phyloP scores from a whole-genome alignment of 352 stramenopile genomes.

The Elongisporangium prolatum region DNA sequence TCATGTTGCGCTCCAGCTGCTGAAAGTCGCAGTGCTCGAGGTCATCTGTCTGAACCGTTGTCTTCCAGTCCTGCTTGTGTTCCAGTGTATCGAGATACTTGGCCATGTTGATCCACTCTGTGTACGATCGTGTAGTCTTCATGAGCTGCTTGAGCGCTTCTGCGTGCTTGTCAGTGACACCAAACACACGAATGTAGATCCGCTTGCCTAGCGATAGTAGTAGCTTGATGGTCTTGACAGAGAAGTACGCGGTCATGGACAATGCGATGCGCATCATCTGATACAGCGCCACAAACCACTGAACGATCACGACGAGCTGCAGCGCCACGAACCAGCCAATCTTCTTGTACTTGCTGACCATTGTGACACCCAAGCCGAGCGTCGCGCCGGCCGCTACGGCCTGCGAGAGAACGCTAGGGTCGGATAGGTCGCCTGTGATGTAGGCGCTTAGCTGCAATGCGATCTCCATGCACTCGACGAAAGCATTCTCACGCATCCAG shows the following conservation, averaged over 20 bases:
- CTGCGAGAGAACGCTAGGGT: slow-evolving; percentile 30
- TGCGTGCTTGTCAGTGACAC: slow-evolving; percentile 43
- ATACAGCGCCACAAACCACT: slow-evolving; percentile 65
- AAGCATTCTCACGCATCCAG: slow-evolving; percentile 11
- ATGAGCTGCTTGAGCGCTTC: slow-evolving; percentile 53
- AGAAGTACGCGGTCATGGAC: slow-evolving; percentile 42
- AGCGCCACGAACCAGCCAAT: slow-evolving; percentile 56
- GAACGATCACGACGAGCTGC: slow-evolving; percentile 51
- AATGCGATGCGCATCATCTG: slow-evolving; percentile 56
- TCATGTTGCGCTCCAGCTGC: slow-evolving; percentile 38
- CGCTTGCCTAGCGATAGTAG: slow-evolving; percentile 16
- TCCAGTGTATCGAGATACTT: slow-evolving; percentile 56
- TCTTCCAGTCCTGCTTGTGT: slow-evolving; percentile 59
- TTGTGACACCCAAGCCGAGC: slow-evolving; percentile 12
- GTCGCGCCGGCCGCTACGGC: slow-evolving; percentile 20
- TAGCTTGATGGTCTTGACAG: slow-evolving; percentile 47
- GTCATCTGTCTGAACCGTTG: slow-evolving; percentile 31
- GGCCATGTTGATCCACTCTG: slow-evolving; percentile 60
- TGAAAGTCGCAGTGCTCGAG: slow-evolving; percentile 58
- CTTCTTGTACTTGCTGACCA: slow-evolving; percentile 53
- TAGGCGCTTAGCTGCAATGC: slow-evolving; percentile 20
- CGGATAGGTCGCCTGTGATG: slow-evolving; percentile 26
- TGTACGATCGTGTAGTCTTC: slow-evolving; percentile 47
- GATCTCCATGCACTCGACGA: slow-evolving; percentile 29
- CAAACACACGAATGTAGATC: slow-evolving; percentile 28